Conservation (phyloP, 176 grass and related monocot genomes). For the Ananas comosus region DNA sequence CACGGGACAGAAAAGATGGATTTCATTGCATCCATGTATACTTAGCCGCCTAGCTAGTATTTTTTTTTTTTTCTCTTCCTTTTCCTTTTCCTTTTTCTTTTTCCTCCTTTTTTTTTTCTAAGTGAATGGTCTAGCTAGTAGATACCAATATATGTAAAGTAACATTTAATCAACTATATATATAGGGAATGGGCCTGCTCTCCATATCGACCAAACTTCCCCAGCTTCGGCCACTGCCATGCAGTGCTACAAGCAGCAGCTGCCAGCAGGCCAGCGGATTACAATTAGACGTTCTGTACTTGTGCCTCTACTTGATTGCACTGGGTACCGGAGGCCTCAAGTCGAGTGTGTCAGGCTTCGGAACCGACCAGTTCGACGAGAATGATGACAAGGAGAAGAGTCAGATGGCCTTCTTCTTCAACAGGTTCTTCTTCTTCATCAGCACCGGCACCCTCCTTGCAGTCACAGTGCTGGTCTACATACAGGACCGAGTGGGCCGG, state of each 20-base stretch:
- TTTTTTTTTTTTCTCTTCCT: not conserved
- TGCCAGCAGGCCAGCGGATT: constrained; percentile 42
- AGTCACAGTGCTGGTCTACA: constrained; percentile 70
- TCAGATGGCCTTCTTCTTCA: constrained; percentile 73
- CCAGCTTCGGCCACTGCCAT: constrained; percentile 60
- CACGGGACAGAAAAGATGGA: too few relatives aligned
- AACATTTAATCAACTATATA: not conserved
- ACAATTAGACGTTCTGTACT: constrained; percentile 64
- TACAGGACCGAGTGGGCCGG: constrained; percentile 68
- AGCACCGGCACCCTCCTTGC: constrained; percentile 59
- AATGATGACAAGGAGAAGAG: constrained; percentile 47
- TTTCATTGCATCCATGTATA: not conserved
- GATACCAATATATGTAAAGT: not conserved
- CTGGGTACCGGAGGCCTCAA: constrained; percentile 73
- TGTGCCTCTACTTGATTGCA: constrained; percentile 67
- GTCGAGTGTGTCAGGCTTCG: constrained; percentile 78
- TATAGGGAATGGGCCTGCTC: constrained; percentile 58
- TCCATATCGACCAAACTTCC: constrained; percentile 38
- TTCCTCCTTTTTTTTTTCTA: not conserved
- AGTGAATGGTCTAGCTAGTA: not conserved
- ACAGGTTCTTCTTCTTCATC: constrained; percentile 79
- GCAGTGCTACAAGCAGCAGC: constrained; percentile 1
- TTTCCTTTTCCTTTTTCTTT: not conserved
- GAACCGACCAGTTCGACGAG: constrained; percentile 84
- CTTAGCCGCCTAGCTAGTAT: not conserved